Conservation (phyloP, 2,329 filamentous ascomycete genomes). For the Epichloe scottii region DNA sequence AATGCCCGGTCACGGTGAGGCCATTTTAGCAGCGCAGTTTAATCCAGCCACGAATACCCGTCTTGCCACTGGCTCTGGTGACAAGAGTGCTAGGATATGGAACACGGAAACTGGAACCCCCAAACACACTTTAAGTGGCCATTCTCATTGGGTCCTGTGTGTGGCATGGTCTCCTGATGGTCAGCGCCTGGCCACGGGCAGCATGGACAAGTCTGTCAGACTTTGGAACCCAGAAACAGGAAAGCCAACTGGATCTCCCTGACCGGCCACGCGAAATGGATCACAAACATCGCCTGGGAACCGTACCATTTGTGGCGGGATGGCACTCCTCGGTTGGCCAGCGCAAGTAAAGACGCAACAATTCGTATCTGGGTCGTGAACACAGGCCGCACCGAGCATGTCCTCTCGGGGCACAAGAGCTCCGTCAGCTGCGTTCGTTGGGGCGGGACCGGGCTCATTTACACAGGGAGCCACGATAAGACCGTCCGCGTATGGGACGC, state of each 20-base stretch:
- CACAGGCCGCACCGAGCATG: constrained; percentile 64
- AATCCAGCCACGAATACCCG: constrained; percentile 64
- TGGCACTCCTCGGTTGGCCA: constrained; percentile 69
- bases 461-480: constrained; percentile 82
- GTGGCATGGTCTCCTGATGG: constrained; percentile 83
- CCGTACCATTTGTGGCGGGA: constrained; percentile 73
- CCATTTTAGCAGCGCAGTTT: constrained; percentile 78
- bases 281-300: constrained; percentile 82
- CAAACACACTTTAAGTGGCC: constrained; percentile 71
- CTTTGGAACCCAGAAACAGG: constrained; percentile 82
- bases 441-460: constrained; percentile 80
- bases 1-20: constrained; percentile 83
- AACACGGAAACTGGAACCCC: constrained; percentile 90
- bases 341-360: constrained; percentile 80
- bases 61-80: constrained; percentile 80
- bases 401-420: constrained; percentile 78
- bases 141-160: constrained; percentile 80
- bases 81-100: constrained; percentile 86
- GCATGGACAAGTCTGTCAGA: constrained; percentile 85
- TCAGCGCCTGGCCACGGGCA: constrained; percentile 69
- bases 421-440: constrained; percentile 85
- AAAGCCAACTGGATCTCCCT: constrained; percentile 52
- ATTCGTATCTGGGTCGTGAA: constrained; percentile 79
- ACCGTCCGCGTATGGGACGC: constrained; percentile 86
- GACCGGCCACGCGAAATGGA: constrained; percentile 81